phyloP scores from a whole-genome alignment of 2,329 filamentous ascomycete species.

The Neocucurbitaria cava region DNA sequence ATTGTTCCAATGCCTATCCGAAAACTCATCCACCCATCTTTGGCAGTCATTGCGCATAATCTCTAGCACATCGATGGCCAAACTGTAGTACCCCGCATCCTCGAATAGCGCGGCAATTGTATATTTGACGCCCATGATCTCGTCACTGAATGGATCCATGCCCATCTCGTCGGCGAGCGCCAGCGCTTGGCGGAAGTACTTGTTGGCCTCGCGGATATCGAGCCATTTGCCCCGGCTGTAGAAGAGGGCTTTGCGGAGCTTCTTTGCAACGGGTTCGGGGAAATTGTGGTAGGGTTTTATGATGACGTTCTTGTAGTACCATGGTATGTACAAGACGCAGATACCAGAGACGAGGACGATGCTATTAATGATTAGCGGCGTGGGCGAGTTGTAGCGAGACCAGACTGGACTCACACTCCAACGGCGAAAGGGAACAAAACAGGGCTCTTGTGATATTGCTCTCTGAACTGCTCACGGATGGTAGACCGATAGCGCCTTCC shows the following conservation, averaged over 20 bases:
- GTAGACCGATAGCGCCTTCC: constrained; percentile 37
- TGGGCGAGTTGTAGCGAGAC: background rate
- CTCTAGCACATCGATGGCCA: constrained; percentile 79
- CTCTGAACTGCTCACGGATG: constrained; percentile 33
- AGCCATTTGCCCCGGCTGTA: constrained; percentile 72
- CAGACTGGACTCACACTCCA: constrained; percentile 23
- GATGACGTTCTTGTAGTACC: constrained; percentile 57
- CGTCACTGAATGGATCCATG: constrained; percentile 89
- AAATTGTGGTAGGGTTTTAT: constrained; percentile 61
- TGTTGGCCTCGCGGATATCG: constrained; percentile 77
- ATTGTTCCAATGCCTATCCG: constrained; percentile 49
- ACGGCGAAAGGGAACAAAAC: constrained; percentile 48
- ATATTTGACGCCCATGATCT: constrained; percentile 88
- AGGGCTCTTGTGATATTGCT: constrained; percentile 49
- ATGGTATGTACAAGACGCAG: constrained; percentile 53
- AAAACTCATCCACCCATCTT: constrained; percentile 55
- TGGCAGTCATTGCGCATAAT: constrained; percentile 74
- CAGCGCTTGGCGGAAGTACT: constrained; percentile 83
- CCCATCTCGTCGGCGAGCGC: constrained; percentile 73
- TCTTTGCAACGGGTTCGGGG: constrained; percentile 75
- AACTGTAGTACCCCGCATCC: constrained; percentile 72
- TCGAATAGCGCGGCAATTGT: constrained; percentile 82
- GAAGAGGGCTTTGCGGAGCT: constrained; percentile 84
- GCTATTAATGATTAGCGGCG: constrained; percentile 21
- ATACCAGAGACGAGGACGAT: constrained; percentile 50